phyloP scores from a whole-genome alignment of 345 rosid species.

The Syzygium aromaticum region DNA sequence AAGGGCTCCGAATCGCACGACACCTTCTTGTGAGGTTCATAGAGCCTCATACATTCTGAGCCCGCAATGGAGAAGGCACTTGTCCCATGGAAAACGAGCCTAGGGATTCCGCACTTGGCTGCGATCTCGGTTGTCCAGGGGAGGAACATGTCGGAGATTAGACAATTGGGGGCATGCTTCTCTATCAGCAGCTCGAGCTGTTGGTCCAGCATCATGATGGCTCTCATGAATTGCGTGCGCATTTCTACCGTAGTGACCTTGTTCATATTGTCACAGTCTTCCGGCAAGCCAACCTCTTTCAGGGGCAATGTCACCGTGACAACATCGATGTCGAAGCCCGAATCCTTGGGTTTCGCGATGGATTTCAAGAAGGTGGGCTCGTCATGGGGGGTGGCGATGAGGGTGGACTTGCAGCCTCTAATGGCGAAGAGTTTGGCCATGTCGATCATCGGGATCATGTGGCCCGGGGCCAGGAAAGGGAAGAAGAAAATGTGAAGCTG shows the following conservation, averaged over 20 bases:
- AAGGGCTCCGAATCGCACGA: constrained; percentile 21
- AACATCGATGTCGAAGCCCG: constrained; percentile 9
- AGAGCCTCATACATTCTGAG: not conserved
- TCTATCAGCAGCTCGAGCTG: constrained; percentile 15
- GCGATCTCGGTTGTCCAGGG: constrained; percentile 25
- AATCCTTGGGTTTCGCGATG: not conserved
- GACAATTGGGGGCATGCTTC: constrained; percentile 11
- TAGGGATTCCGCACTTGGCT: constrained; percentile 18
- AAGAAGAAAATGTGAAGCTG: constrained; percentile 22
- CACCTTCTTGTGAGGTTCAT: constrained; percentile 9
- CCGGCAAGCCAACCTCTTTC: constrained; percentile 15
- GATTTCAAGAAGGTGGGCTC: constrained; percentile 6
- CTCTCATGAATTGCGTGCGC: not conserved
- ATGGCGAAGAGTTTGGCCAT: constrained; percentile 30
- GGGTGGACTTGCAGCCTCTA: constrained; percentile 21
- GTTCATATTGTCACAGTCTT: constrained; percentile 4
- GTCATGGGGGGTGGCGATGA: constrained; percentile 20
- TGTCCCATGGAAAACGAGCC: constrained; percentile 24
- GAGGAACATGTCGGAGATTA: constrained; percentile 20
- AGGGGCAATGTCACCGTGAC: constrained; percentile 7
- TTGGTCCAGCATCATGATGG: constrained; percentile 7
- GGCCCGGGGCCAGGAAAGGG: constrained; percentile 26
- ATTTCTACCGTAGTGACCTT: not conserved
- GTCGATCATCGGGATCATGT: constrained; percentile 27
- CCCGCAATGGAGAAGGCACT: constrained; percentile 11